Percentiles rank a stretch among this genome's conserved stretches.
Conservation (phyloP, 2,329 filamentous ascomycete genomes). For the Rachicladosporium sp. region DNA sequence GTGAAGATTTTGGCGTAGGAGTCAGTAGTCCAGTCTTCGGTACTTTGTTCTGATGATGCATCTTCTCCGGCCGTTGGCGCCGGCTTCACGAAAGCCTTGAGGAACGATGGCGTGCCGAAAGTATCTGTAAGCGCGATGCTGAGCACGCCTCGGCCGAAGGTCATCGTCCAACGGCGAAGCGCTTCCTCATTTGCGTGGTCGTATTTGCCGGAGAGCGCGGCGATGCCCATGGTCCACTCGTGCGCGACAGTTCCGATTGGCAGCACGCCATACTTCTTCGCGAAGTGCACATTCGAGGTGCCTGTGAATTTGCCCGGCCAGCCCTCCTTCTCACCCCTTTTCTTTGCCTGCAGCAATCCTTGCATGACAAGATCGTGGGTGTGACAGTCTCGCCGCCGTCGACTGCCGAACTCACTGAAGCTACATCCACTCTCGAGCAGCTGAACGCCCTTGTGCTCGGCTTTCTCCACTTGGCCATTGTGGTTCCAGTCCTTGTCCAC, state of each 20-base stretch:
- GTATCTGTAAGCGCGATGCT: conserved; percentile 91
- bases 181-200: conserved; percentile 71
- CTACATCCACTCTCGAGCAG: conserved; percentile 73
- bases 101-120: conserved; percentile 82
- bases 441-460: conserved; percentile 65
- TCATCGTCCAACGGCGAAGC: conserved; percentile 77
- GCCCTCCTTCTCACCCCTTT: conserved; percentile 50
- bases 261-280: conserved; percentile 76
- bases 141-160: conserved; percentile 64
- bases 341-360: conserved; percentile 67
- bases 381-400: conserved; percentile 82
- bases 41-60: conserved; percentile 9
- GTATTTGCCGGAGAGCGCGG: conserved; percentile 81
- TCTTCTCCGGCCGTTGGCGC: conserved; percentile 27
- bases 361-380: conserved; percentile 86
- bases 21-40: conserved; percentile 16
- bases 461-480: conserved; percentile 72
- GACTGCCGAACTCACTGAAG: conserved; percentile 87
- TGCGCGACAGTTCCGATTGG: conserved; percentile 88
- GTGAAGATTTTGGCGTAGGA: conserved; percentile 74
- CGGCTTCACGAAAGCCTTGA: conserved; percentile 67
- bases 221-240: conserved; percentile 99
- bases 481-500: conserved; percentile 89
- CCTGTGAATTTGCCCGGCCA: conserved; percentile 65
- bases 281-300: conserved; percentile 93